These are phyloP conservation scores for Monosporascus sp. DNA, from an alignment of 2,329 filamentous ascomycete species.

Conservation along the genomic window DNA sequence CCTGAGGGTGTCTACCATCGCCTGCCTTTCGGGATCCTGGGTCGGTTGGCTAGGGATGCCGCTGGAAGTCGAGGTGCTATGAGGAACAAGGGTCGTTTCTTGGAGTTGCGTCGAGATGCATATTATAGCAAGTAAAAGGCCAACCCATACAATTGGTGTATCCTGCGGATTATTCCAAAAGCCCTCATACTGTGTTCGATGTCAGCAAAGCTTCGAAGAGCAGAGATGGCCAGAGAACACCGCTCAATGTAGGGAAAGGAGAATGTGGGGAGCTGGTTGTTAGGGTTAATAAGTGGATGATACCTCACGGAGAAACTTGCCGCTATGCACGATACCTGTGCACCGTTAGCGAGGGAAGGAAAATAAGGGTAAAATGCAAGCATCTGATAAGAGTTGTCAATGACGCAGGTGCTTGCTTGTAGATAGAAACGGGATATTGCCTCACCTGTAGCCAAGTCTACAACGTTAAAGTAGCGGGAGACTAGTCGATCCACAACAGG, in stretches of 20 bases:
- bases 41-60: neutral
- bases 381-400: too few relatives aligned
- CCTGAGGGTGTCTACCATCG: constrained; percentile 13
- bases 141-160: constrained; percentile 38
- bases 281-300: neutral
- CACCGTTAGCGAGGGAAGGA: neutral
- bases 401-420: neutral
- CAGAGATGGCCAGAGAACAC: neutral
- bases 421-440: neutral
- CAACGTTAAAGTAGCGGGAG: constrained; percentile 32
- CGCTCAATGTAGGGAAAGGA: neutral
- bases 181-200: constrained; percentile 31
- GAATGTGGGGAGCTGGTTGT: neutral
- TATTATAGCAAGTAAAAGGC: constrained; percentile 40
- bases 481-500: constrained; percentile 30
- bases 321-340: constrained; percentile 22
- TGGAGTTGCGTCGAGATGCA: constrained; percentile 28
- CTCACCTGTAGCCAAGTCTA: constrained; percentile 23
- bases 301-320: constrained; percentile 26
- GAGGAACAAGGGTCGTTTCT: constrained; percentile 2
- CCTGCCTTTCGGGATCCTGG: neutral
- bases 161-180: constrained; percentile 36
- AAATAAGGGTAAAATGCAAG: too few relatives aligned
- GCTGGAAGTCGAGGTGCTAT: constrained; percentile 2
- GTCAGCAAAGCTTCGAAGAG: neutral